phyloP scores from a whole-genome alignment of 352 stramenopile genomes.

The Phytophthora pini region DNA sequence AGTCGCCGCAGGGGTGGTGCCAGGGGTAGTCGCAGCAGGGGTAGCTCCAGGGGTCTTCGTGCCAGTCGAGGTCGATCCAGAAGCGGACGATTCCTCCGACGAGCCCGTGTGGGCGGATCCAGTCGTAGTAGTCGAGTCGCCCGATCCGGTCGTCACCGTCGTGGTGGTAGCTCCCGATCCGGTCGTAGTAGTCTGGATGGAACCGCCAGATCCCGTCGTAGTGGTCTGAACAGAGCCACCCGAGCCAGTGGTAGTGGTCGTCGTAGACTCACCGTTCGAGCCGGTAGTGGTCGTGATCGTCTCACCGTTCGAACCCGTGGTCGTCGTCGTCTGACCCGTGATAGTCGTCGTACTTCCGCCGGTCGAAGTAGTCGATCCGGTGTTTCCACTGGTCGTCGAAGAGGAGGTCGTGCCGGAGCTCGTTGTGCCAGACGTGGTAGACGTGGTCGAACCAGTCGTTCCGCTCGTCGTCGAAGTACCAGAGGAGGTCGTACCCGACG shows the following conservation, averaged over 20 bases:
- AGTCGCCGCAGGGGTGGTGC: constrained; percentile 9
- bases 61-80: constrained; percentile 12
- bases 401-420: constrained; percentile 8
- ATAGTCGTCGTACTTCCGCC: constrained; percentile 15
- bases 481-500: constrained; percentile 14
- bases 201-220: constrained; percentile 26
- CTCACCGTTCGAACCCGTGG: constrained; percentile 11
- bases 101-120: constrained; percentile 15
- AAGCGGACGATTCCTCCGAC: constrained; percentile 9
- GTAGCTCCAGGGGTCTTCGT: constrained; percentile 21
- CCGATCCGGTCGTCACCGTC: constrained; percentile 24
- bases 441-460: constrained; percentile 12
- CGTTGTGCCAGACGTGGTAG: not conserved
- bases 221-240: constrained; percentile 17
- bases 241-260: constrained; percentile 18
- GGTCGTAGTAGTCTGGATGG: constrained; percentile 24
- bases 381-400: constrained; percentile 6
- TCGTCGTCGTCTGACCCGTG: constrained; percentile 24
- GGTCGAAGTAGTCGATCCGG: constrained; percentile 4
- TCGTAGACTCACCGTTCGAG: constrained; percentile 18
- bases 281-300: constrained; percentile 15
- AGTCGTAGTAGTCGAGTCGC: constrained; percentile 24
- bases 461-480: constrained; percentile 16
- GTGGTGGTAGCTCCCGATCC: constrained; percentile 23
- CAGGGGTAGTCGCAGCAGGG: constrained; percentile 27